Evolutionary conservation across 495 filamentous ascomycete genomes (phyloP).

Genomic region (Umbilicaria muhlenbergii): DNA sequence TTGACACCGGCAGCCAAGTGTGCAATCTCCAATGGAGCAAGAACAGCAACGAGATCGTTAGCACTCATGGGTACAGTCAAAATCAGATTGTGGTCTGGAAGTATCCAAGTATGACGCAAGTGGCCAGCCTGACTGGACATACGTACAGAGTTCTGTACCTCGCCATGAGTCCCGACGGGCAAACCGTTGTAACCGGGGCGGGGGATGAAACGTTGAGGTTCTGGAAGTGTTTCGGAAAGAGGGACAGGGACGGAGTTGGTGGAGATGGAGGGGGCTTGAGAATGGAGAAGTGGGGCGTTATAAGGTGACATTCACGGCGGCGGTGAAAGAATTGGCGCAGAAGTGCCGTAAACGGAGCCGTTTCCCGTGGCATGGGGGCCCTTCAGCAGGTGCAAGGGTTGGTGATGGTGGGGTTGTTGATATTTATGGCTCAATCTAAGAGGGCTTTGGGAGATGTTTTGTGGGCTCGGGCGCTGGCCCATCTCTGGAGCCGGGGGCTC

Average conservation of each 20-base stretch:
- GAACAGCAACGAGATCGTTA: conserved; percentile 92
- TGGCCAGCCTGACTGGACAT: conserved; percentile 86
- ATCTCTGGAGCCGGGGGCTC: no score
- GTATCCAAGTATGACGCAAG: conserved; percentile 92
- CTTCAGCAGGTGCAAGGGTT: no score
- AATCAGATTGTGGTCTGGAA: conserved; percentile 99
- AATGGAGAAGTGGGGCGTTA: conserved; percentile 54
- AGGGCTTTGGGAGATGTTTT: no score
- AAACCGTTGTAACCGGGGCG: conserved; percentile 86
- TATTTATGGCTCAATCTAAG: no score
- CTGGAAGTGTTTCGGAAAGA: conserved; percentile 84
- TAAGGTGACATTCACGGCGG: conserved; percentile 31
- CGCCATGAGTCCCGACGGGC: conserved; percentile 91
- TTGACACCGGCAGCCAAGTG: conserved; percentile 92
- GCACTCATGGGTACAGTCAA: conserved; percentile 93
- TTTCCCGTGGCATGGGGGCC: no score
- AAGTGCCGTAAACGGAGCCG: no score
- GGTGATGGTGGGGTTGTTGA: no score
- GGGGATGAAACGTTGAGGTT: conserved; percentile 93
- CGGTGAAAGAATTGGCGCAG: no score
- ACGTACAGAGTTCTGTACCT: conserved; percentile 93
- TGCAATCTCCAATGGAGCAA: conserved; percentile 94
- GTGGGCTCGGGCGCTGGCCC: no score
- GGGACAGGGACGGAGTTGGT: conserved; percentile 32
- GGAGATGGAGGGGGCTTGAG: conserved; percentile 35